Base-by-base conservation (phyloP, 179 eudicot genomes). In the Heliamphora pulchella region DNA sequence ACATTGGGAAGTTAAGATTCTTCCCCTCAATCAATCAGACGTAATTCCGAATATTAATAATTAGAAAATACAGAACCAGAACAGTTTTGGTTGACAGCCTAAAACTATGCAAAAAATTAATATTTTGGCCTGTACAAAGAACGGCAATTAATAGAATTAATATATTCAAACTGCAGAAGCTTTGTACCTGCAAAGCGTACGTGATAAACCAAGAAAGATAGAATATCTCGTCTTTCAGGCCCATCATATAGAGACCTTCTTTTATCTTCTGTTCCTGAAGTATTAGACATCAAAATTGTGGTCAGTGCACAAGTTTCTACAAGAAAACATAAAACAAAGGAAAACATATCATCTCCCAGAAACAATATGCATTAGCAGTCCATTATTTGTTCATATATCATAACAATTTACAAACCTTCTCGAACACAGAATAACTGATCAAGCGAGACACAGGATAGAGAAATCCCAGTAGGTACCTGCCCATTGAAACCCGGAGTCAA, bases 161-260 rank as follows among this genome's bases (percentile, higher is more conserved):
- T 46, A 13, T 5, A 63, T 17, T 77, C 5, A 14, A 77, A 31
- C 72, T 65, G 61, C 17, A 31, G 54, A 55, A 41, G 48, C 4
- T 0, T 8, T 72, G 4, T 88, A 96, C 98, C 99, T 94, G 99
- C 43, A 92, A 14, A 72, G 89, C 82, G 81, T 96, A 96, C 75
- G 99, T 96, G 70, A 96, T 82, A 82, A 96, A 91, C 99, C 99
- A 96, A 57, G 97, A 94, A 80, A 94, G 83, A 81, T 90, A 84
- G 78, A 94, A 96, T 80, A 93, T 87, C 86, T 89, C 94, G 80
- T 87, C 91, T 81, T 87, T 91, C 64, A 96, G 94, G 81, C 99
- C 99, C 98, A 96, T 96, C 97, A 96, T 96, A 89, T 88, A 90
- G 80, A 96, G 97, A 84, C 99, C 99, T 81, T 96, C 98, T 87